Evolutionary conservation across 2,329 filamentous ascomycete genomes (phyloP), one percentile per base, ranked within the genome.

Genomic region (Eutypa lata): DNA sequence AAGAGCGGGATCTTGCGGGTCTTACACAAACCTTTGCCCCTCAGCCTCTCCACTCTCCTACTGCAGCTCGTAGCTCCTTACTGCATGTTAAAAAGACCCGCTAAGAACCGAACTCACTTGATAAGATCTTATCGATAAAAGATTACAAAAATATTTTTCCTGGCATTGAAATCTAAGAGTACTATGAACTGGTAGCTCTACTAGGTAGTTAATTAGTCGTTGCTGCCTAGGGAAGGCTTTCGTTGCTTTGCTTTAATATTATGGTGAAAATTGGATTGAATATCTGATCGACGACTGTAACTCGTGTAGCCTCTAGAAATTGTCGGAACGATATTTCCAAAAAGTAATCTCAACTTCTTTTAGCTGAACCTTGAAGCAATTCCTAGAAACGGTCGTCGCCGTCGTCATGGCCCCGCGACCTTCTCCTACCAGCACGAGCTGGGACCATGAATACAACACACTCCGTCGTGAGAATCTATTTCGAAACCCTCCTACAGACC

Each of bases 381-480:
- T 28, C 16, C 21, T 14, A 26, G 21, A 45, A 6, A 38, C 35
- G 35, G 22, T 22, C 18, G 7, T 48, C 48, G 38, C 50, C 45
- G 48, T 52, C 62, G 64, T 61, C 60, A 87, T 86, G 83, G 75
- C 76, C 56, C 78, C 77, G 53, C 71, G 77, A 59, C 71, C 78
- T 45, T 7, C 42, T 45, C 42, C 42, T 59, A 89, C 87, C 54
- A 76, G 78, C 55, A 89, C 86, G 50, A 76, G 83, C 68, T 97
- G 93, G 93, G 84, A 90, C 60, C 86, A 90, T 70, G 82, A 91
- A 63, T 97, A 90, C 75, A 83, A 97, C 70, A 95, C 90, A 3
- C 74, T 92, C 54, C 86, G 90, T 54, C 88, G 93, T 65, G 90
- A 99, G 67, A 82, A 89, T 49, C 88, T 99, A 21, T 99, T 99